phyloP scores from a whole-genome alignment of 208 protist species.

The Leishmania arabica region DNA sequence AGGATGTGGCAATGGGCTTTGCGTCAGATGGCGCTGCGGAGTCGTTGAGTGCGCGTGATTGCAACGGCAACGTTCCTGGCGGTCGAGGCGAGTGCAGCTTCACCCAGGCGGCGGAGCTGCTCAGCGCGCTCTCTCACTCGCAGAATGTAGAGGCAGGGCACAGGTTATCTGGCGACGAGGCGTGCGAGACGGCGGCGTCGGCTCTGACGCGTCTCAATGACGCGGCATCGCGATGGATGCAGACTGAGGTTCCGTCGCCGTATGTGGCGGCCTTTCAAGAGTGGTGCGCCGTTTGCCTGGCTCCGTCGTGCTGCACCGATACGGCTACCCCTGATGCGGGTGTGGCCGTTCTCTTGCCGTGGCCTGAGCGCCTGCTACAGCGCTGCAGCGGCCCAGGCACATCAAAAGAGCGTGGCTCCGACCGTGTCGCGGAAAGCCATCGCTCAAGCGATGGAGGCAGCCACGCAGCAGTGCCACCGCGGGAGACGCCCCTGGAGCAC shows the following conservation, averaged over 20 bases:
- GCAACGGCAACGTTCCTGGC: too few species aligned
- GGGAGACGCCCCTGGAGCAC: background rate
- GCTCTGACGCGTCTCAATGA: background rate
- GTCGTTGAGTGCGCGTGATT: too few species aligned
- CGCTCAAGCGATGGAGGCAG: background rate
- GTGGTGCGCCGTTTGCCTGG: slow-evolving; percentile 3
- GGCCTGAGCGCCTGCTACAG: background rate
- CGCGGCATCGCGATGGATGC: background rate
- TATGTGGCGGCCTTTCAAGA: background rate
- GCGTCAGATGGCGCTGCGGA: background rate
- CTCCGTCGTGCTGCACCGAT: background rate
- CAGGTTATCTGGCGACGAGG: background rate
- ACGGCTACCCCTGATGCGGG: background rate
- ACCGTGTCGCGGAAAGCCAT: background rate
- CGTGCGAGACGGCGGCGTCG: background rate
- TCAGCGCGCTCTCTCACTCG: background rate
- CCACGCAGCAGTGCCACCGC: background rate
- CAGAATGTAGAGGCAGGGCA: background rate
- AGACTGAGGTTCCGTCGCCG: slow-evolving; percentile 16
- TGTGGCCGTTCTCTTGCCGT: background rate
- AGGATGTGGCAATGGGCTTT: slow-evolving; percentile 2
- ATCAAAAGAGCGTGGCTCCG: background rate
- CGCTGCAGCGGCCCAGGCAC: background rate
- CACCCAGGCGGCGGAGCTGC: slow-evolving; percentile 18
- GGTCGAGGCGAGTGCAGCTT: slow-evolving; percentile 31